Percentiles rank a stretch among this genome's conserved stretches.
phyloP scores from a whole-genome alignment of 768 basidiomycete species.

The Panus rudis region DNA sequence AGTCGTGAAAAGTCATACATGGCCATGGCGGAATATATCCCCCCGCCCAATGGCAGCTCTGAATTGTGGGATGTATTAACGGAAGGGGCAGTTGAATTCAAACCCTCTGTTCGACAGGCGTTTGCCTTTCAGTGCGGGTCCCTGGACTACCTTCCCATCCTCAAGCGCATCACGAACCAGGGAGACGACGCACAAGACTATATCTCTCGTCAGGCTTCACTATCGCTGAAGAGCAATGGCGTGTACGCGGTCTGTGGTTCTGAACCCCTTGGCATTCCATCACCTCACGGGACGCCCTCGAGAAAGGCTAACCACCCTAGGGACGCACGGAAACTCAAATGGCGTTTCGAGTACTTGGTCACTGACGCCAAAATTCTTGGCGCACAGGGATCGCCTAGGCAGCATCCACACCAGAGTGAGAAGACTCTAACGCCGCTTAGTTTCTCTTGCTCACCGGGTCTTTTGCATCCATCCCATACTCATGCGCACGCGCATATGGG shows the following conservation, averaged over 20 bases:
- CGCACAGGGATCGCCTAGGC: not conserved
- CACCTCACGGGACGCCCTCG: conserved; percentile 3
- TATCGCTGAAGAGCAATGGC: conserved; percentile 63
- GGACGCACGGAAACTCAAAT: conserved; percentile 39
- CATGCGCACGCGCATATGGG: too few species aligned
- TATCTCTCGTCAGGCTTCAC: conserved; percentile 66
- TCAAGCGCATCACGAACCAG: conserved; percentile 62
- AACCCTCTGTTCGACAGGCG: conserved; percentile 47
- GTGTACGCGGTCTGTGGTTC: conserved; percentile 68
- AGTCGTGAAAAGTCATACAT: conserved; percentile 54
- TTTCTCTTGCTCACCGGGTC: conserved; percentile 67
- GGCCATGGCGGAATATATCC: too few species aligned
- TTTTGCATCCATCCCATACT: conserved; percentile 56
- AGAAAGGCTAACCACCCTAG: not conserved
- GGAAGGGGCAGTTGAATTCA: conserved; percentile 55
- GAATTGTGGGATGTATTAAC: conserved; percentile 30
- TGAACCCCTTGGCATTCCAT: conserved; percentile 35
- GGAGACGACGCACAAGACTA: conserved; percentile 67
- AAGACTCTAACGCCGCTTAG: conserved; percentile 65
- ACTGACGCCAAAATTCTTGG: conserved; percentile 45
- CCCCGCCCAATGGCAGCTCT: too few species aligned
- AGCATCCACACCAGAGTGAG: conserved; percentile 53
- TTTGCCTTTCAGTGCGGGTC: conserved; percentile 70
- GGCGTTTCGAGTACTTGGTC: conserved; percentile 79
- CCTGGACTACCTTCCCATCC: conserved; percentile 58